Evolutionary conservation across 306 rosid genomes (phyloP), one percentile per base, ranked within the genome.

Genomic region (Morella rubra): DNA sequence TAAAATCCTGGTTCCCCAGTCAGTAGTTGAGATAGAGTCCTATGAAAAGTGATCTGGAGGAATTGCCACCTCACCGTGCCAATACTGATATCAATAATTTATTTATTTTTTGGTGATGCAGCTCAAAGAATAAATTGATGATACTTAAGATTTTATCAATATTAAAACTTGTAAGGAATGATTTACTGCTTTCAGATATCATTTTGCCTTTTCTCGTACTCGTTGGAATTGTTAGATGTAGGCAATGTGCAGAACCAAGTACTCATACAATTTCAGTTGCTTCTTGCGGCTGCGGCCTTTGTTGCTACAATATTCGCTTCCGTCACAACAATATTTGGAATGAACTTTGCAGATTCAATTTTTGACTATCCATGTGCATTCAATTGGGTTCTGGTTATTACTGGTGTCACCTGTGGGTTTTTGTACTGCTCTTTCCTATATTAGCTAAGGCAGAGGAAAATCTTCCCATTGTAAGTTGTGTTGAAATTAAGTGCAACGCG

Each of bases 81-180:
- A 60, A 59, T 44, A 55, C 81, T 80, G 56, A 70, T 40, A n/a
- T 61, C 77, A 69, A 70, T n/a, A 14, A 16, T 65, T 27, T 54
- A 71, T 78, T 54, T 71, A 74, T 86, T 73, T 86, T 54, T 75
- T 71, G 53, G 55, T 73, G 71, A 82, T 84, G 73, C 95, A 95
- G 99, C 79, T 95, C 91, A 95, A 95, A 86, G 99, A 92, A 73
- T 95, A 95, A 87, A 95, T 95, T 44, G 99, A 92, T 54, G 99
- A 95, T 77, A 95, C 99, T 0, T 97, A 95, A 87, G 98, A 92
- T 88, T 92, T 95, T 85, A 95, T 95, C 79, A 95, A 95, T 92
- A 91, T 95, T 82, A 97, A 95, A 84, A n/a, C 86, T 95, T 93
- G 97, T 95, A 75, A 75, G 87, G 81, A 86, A 79, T 61, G 79